Evolutionary conservation across 805 yeast species (phyloP), one percentile per base, ranked within the genome.

Genomic region (Myxozyma kluyveri): DNA sequence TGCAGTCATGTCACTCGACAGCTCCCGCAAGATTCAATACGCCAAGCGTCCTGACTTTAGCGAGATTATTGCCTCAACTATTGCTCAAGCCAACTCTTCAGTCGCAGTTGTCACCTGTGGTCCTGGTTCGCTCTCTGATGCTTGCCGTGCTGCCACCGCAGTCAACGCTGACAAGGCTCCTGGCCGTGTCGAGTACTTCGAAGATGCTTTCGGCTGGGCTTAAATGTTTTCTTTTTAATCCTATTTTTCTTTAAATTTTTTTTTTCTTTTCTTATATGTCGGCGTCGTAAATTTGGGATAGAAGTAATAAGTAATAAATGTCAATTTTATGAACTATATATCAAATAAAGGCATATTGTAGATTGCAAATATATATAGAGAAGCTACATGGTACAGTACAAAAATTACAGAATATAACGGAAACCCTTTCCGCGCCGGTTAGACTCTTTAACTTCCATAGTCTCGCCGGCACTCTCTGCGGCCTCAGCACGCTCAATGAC

Each of bases 41-140:
- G 22, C 27, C 42, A 38, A 29, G 17, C 39, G 46, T 6, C 54
- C 54, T 14, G 26, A 45, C 42, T 2, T 50, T 31, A 22, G 24
- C 37, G 12, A 22, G 4, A 14, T 31, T 7, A 41, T 50, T 19
- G 9, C 35, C 12, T 29, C 22, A n/a, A 40, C 43, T 18, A 26
- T 45, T 23, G n/a, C 29, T 7, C 18, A 45, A 21, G 50, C 54
- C 9, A 6, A 17, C 37, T 26, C 33, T 9, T 46, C 51, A 9
- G 54, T 50, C 19, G 54, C 54, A 3, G 45, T 50, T 12, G 47
- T 37, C n/a, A 37, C 27, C 17, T 50, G 54, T 22, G 54, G 54
- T 14, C 54, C 54, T 10, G 18, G 21, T 4, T 7, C 18, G 12
- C 17, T 50, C 42, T 18, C 36, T 27, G 54, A 50, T 35, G 44